Percentiles rank a stretch among this genome's conserved stretches.
Evolutionary conservation across 2,329 filamentous ascomycete species (phyloP).

Genomic region (Gnomoniopsis smithogilvyi): DNA sequence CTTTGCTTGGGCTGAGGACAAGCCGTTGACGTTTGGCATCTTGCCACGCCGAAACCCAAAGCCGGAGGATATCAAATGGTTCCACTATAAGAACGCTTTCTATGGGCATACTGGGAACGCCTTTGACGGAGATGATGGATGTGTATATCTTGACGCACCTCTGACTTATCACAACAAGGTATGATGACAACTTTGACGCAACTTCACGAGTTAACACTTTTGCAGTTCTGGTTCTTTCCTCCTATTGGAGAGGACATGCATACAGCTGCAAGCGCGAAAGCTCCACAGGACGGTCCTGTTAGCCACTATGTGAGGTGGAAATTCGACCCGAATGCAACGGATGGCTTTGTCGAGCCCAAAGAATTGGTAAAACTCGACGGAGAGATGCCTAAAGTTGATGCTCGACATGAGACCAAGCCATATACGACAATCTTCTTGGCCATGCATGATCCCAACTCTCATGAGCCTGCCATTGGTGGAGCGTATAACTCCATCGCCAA

Average conservation of each 20-base stretch:
- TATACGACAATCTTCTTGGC: slow-evolving; percentile 6
- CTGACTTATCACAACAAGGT: slow-evolving; percentile 10
- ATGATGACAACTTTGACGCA: background rate
- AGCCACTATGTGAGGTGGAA: slow-evolving; percentile 13
- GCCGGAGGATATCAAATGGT: slow-evolving; percentile 7
- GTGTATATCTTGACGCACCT: slow-evolving; percentile 5
- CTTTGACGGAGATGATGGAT: slow-evolving; percentile 8
- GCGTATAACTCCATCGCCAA: slow-evolving; percentile 11
- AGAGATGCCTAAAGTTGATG: slow-evolving; percentile 8
- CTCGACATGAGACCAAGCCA: slow-evolving; percentile 3
- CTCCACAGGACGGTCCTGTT: background rate
- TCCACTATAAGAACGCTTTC: slow-evolving; percentile 7
- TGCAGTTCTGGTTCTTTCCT: slow-evolving; percentile 11
- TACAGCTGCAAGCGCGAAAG: slow-evolving; percentile 5
- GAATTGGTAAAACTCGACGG: slow-evolving; percentile 8
- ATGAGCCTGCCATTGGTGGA: slow-evolving; percentile 5
- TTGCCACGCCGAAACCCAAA: slow-evolving; percentile 5
- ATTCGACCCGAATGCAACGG: slow-evolving; percentile 2
- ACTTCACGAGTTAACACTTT: background rate
- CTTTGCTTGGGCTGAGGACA: slow-evolving; percentile 11
- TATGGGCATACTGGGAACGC: slow-evolving; percentile 10
- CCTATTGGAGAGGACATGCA: slow-evolving; percentile 7
- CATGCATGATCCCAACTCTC: slow-evolving; percentile 11
- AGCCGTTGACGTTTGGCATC: slow-evolving; percentile 7
- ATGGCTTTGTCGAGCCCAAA: background rate